These are phyloP conservation scores for Liquidambar formosana DNA, from an alignment of 164 flowering plant species.

Conservation along the genomic window DNA sequence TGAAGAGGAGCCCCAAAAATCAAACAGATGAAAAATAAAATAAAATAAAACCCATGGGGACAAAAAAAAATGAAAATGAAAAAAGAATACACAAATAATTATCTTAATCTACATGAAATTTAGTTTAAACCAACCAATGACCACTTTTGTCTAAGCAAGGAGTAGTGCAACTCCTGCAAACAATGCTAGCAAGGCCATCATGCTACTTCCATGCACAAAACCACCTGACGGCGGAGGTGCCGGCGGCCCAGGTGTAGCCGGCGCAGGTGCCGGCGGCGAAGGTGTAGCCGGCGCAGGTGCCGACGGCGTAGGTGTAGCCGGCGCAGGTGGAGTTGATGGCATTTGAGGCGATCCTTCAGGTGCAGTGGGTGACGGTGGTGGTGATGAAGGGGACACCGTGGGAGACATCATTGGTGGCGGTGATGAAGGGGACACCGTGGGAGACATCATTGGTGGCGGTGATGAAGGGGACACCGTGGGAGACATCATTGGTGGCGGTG, in stretches of 20 bases:
- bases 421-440: too few species aligned
- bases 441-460: constrained; percentile 9
- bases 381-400: too few species aligned
- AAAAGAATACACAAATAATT: constrained; percentile 38
- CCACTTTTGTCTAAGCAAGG: constrained; percentile 16
- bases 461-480: too few species aligned
- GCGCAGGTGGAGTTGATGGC: neutral
- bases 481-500: constrained; percentile 11
- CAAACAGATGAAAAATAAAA: constrained; percentile 3
- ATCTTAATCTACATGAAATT: constrained; percentile 24
- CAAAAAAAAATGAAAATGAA: constrained; percentile 1
- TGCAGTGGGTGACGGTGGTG: too few species aligned
- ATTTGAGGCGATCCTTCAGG: too few species aligned
- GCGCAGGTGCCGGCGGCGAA: neutral
- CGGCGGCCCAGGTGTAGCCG: neutral
- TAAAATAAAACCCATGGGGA: neutral
- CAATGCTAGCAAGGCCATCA: constrained; percentile 29
- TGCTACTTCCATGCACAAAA: constrained; percentile 29
- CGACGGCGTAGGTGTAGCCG: constrained; percentile 5
- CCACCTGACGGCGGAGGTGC: constrained; percentile 13
- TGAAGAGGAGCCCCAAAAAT: constrained; percentile 27
- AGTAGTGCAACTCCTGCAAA: constrained; percentile 42
- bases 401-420: too few species aligned
- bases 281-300: neutral
- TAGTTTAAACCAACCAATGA: constrained; percentile 7